These are phyloP conservation scores for Lasiosphaeris hirsuta DNA, from an alignment of 495 filamentous ascomycete species.

Conservation along the genomic window DNA sequence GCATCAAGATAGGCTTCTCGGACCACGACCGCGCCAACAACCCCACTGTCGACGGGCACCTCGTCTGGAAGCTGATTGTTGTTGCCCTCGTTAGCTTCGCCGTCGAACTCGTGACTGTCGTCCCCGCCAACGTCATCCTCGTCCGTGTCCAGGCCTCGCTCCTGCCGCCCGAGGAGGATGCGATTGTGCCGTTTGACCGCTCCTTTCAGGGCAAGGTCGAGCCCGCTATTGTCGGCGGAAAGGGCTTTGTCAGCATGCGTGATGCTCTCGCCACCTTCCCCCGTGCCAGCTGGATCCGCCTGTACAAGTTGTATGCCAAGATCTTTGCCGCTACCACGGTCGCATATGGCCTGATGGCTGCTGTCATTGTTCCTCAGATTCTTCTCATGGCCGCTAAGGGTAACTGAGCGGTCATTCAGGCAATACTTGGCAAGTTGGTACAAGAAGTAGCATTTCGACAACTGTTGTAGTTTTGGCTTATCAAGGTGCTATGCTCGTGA, in stretches of 20 bases:
- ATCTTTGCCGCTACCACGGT: slow-evolving; percentile 41
- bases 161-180: slow-evolving; percentile 46
- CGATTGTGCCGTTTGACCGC: slow-evolving; percentile 51
- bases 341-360: slow-evolving; percentile 44
- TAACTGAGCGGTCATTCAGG: not conserved
- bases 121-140: slow-evolving; percentile 43
- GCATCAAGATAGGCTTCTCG: slow-evolving; percentile 25
- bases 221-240: slow-evolving; percentile 63
- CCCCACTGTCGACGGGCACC: slow-evolving; percentile 17
- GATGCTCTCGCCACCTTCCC: slow-evolving; percentile 73
- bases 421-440: not conserved
- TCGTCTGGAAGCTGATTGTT: slow-evolving; percentile 33
- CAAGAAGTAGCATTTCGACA: too few species aligned
- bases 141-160: slow-evolving; percentile 50
- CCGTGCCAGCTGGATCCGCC: slow-evolving; percentile 59
- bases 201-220: slow-evolving; percentile 47
- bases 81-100: slow-evolving; percentile 26
- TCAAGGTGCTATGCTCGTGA: too few species aligned
- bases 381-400: slow-evolving; percentile 3
- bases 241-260: slow-evolving; percentile 61
- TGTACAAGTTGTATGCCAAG: slow-evolving; percentile 68
- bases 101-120: slow-evolving; percentile 32
- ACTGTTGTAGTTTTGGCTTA: too few species aligned
- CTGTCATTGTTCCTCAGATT: slow-evolving; percentile 36
- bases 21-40: slow-evolving; percentile 11